A percentile compares a stretch with the other conserved stretches of the same genome.
Evolutionary conservation across 306 rosid species (phyloP).

Genomic region (Potentilla sterilis): DNA sequence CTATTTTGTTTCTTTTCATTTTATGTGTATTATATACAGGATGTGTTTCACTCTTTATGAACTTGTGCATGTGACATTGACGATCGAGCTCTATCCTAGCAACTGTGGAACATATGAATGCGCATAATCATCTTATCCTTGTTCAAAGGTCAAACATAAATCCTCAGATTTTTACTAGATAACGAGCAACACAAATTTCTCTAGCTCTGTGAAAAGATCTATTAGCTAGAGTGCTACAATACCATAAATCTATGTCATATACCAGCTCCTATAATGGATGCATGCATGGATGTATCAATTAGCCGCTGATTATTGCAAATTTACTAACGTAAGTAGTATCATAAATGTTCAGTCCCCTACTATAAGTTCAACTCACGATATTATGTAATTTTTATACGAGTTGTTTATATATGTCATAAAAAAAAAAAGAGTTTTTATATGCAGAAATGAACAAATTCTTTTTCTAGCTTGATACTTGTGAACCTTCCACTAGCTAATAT

Average conservation of each 20-base stretch:
- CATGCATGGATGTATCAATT: not conserved
- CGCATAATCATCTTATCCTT: not conserved
- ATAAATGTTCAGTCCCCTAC: too few relatives aligned
- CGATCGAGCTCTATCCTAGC: not conserved
- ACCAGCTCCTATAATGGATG: not conserved
- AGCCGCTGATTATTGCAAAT: too few relatives aligned
- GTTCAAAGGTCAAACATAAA: not conserved
- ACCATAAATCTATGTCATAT: not conserved
- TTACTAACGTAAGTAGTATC: too few relatives aligned
- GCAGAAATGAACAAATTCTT: too few relatives aligned
- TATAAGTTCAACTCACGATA: too few relatives aligned
- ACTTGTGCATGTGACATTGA: conserved; percentile 9
- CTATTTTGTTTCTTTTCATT: not conserved
- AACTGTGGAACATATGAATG: not conserved
- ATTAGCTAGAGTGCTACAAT: not conserved
- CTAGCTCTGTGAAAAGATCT: not conserved
- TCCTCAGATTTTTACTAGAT: not conserved
- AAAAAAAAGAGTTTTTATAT: too few relatives aligned
- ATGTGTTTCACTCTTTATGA: not conserved
- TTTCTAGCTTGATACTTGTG: too few relatives aligned
- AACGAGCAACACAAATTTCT: not conserved
- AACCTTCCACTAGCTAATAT: too few relatives aligned
- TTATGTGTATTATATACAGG: too few relatives aligned
- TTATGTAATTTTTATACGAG: too few relatives aligned
- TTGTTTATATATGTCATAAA: too few relatives aligned